phyloP scores from a whole-genome alignment of 108 stramenopile species.

The Skeletonema menzelii region DNA sequence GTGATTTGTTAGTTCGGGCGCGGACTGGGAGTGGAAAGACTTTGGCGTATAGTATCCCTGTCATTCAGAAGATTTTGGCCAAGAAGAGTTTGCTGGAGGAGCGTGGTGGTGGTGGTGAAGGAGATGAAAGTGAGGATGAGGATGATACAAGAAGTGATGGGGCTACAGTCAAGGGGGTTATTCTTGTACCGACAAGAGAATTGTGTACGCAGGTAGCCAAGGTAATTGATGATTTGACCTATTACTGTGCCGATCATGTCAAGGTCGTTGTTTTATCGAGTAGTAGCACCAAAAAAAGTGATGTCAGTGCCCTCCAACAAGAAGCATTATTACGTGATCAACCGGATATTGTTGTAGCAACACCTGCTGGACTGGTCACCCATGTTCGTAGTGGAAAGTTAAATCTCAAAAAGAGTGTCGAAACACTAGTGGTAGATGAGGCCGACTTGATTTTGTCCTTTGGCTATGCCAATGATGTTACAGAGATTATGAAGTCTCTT shows the following conservation, averaged over 20 bases:
- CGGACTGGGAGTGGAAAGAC: constrained; percentile 98
- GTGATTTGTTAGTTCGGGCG: constrained; percentile 93
- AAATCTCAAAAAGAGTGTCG: constrained; percentile 62
- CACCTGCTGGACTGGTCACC: constrained; percentile 73
- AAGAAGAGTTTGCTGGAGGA: constrained; percentile 48
- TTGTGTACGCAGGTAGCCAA: constrained; percentile 89
- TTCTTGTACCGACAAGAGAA: constrained; percentile 97
- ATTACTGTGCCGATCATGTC: constrained; percentile 91
- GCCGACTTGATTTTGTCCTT: constrained; percentile 97
- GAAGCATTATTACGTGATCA: constrained; percentile 79
- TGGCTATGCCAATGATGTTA: constrained; percentile 91
- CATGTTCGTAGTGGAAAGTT: constrained; percentile 67
- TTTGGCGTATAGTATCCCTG: constrained; percentile 90
- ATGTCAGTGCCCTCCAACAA: constrained; percentile 42
- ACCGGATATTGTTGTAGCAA: constrained; percentile 77
- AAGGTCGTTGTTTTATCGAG: constrained; percentile 72
- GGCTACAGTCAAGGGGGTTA: constrained; percentile 68
- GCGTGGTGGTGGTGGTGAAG: constrained; percentile 7
- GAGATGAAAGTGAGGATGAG: constrained; percentile 3
- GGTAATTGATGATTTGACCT: constrained; percentile 74
- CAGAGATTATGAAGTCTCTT: constrained; percentile 79
- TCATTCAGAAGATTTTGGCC: constrained; percentile 90
- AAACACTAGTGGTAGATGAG: constrained; percentile 96
- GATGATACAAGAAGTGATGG: constrained; percentile 10
- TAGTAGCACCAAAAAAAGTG: constrained; percentile 42